Percentiles rank a stretch among this genome's conserved stretches.
Evolutionary conservation across 805 yeast species (phyloP).

Genomic region (Ogataea populi-albae): DNA sequence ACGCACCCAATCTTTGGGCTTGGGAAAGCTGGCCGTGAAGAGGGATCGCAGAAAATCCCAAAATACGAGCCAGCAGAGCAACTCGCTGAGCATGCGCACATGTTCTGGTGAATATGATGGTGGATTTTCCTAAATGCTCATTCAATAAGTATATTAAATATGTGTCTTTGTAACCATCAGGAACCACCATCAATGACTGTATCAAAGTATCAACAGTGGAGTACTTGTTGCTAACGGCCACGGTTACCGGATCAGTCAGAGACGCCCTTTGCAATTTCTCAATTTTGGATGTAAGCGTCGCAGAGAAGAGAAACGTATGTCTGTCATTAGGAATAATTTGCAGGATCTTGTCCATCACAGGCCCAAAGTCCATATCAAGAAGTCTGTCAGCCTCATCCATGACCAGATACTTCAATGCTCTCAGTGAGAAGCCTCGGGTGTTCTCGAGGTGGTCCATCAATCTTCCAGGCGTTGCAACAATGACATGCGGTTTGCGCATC

Average conservation of each 20-base stretch:
- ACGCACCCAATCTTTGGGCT: conserved; percentile 77
- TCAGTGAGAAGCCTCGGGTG: conserved; percentile 83
- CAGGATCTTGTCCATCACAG: conserved; percentile 82
- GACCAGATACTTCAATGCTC: conserved; percentile 75
- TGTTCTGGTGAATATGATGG: conserved; percentile 88
- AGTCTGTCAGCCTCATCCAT: conserved; percentile 98
- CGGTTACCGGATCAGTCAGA: conserved; percentile 79
- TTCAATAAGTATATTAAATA: conserved; percentile 76
- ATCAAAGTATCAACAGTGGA: conserved; percentile 92
- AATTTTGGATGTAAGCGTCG: conserved; percentile 95
- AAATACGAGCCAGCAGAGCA: conserved; percentile 70
- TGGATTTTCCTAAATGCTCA: conserved; percentile 80
- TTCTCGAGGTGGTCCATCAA: conserved; percentile 90
- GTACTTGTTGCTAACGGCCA: conserved; percentile 84
- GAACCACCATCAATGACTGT: conserved; percentile 85
- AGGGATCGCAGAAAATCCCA: conserved; percentile 89
- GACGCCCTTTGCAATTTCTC: conserved; percentile 95
- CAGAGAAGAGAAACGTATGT: conserved; percentile 85
- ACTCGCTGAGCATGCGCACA: conserved; percentile 94
- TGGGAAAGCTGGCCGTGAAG: conserved; percentile 90
- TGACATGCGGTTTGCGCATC: conserved; percentile 89
- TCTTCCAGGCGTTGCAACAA: conserved; percentile 91
- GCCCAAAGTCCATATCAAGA: conserved; percentile 95
- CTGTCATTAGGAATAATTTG: conserved; percentile 80
- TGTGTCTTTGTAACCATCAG: conserved; percentile 91